phyloP scores from a whole-genome alignment of 1,139 yeast species.

The Scheffersomyces quercinus region DNA sequence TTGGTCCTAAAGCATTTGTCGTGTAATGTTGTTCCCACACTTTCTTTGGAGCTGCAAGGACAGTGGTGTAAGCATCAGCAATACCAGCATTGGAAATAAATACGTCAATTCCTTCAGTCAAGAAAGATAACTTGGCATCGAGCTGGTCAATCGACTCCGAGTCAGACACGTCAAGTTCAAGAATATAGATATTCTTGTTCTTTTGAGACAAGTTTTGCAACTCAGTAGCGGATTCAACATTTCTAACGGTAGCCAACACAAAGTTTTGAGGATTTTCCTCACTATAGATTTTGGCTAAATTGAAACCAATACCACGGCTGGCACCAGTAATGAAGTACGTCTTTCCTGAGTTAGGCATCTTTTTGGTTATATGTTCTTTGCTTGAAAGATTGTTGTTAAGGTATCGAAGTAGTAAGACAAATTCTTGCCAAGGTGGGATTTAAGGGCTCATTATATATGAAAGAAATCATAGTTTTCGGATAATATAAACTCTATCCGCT shows the following conservation, averaged over 20 bases:
- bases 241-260: constrained; percentile 22
- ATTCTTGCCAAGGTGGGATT: too few relatives aligned
- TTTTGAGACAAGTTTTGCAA: constrained; percentile 10
- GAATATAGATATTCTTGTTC: constrained; percentile 3
- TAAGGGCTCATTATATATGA: too few relatives aligned
- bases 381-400: too few relatives aligned
- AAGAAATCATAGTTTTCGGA: too few relatives aligned
- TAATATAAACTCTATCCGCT: too few relatives aligned
- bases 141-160: constrained; percentile 22
- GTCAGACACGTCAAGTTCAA: constrained; percentile 5
- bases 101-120: constrained; percentile 2
- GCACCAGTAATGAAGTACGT: constrained; percentile 24
- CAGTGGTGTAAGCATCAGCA: background rate
- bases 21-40: constrained; percentile 1
- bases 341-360: too few relatives aligned
- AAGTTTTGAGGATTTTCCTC: constrained; percentile 12
- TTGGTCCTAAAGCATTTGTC: constrained; percentile 4
- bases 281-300: constrained; percentile 17
- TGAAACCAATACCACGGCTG: constrained; percentile 32
- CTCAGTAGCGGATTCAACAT: constrained; percentile 9
- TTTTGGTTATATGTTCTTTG: too few relatives aligned
- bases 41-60: constrained; percentile 1
- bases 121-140: background rate
- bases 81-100: constrained; percentile 5
- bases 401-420: too few relatives aligned